These are phyloP conservation scores for Dioscorea dumetorum DNA, from an alignment of 106 monocot species.

Conservation along the genomic window DNA sequence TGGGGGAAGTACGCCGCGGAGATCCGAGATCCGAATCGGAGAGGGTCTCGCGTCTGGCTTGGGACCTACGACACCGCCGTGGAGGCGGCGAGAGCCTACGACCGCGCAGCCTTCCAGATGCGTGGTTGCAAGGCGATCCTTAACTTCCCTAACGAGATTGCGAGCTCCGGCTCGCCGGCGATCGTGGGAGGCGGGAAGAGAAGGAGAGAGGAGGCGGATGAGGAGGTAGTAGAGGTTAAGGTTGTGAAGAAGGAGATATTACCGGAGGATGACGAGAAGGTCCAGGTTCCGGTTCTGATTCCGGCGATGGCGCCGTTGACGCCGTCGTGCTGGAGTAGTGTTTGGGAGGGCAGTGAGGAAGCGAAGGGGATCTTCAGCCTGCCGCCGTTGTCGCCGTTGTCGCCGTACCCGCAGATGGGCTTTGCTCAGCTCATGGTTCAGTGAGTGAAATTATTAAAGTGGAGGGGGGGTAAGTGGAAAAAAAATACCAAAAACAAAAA, in stretches of 20 bases:
- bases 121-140: conserved; percentile 72
- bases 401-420: conserved; percentile 34
- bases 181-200: conserved; percentile 1
- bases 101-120: conserved; percentile 64
- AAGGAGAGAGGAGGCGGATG: conserved; percentile 9
- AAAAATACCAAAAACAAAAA: too few relatives aligned
- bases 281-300: not conserved
- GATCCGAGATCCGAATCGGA: conserved; percentile 56
- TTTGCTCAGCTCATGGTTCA: conserved; percentile 28
- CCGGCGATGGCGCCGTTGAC: conserved; percentile 4
- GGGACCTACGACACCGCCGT: conserved; percentile 68
- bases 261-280: not conserved
- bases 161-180: not conserved
- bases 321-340: conserved; percentile 24
- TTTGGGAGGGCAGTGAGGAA: conserved; percentile 14
- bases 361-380: conserved; percentile 20
- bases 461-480: too few relatives aligned
- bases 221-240: conserved; percentile 1
- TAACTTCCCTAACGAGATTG: conserved; percentile 78
- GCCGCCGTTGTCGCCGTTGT: conserved; percentile 44
- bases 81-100: conserved; percentile 75
- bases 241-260: conserved; percentile 16
- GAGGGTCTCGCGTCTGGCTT: conserved; percentile 65
- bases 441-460: too few relatives aligned
- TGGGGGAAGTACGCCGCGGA: conserved; percentile 87